Evolutionary conservation across 1,139 yeast genomes (phyloP), one percentile per base, ranked within the genome.

Genomic region (Geotrichum klebahnii): DNA sequence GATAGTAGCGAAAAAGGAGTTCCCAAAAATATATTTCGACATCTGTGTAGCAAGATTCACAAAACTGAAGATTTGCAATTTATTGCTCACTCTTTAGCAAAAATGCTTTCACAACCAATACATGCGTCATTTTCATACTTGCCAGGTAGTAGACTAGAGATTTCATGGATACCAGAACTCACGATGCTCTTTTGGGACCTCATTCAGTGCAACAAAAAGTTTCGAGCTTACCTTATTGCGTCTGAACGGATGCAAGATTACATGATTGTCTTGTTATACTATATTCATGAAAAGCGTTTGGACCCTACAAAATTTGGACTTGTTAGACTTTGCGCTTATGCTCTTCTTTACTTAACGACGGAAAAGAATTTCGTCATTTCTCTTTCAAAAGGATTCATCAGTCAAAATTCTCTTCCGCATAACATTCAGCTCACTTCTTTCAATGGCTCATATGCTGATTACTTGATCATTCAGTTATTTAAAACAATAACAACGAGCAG

Each of bases 131-230:
- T 65, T 8, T 56, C 70, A 8, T 63, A 63, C 52, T 54, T 67
- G 19, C 69, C 70, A 2, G 69, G 68, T 0, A 60, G 65, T 16
- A 62, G 61, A 29, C 55, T 55, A 26, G 64, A 62, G 34, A 58
- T 64, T 16, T 64, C 61, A 10, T 65, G 68, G 67, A 55, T 59
- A 26, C 61, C 63, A 16, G 92, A 85, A 59, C 63, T 78, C 20
- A 64, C 80, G 3, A 75, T 84, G 66, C 63, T 90, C 6, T 61
- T 84, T 19, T 86, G 95, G 87, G 96, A 86, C 61, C 67, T 88
- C 46, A 69, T 80, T 35, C 94, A 86, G 63, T 82, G 89, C 58
- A 90, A 90, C 66, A 56, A 55, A 36, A 61, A 61, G 47, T 67
- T 68, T 53, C 75, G 75, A 55, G 62, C 68, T 6, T 69, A 77